These are phyloP conservation scores for Colletotrichum liriopes DNA, from an alignment of 2,329 filamentous ascomycete genomes.

Conservation along the genomic window DNA sequence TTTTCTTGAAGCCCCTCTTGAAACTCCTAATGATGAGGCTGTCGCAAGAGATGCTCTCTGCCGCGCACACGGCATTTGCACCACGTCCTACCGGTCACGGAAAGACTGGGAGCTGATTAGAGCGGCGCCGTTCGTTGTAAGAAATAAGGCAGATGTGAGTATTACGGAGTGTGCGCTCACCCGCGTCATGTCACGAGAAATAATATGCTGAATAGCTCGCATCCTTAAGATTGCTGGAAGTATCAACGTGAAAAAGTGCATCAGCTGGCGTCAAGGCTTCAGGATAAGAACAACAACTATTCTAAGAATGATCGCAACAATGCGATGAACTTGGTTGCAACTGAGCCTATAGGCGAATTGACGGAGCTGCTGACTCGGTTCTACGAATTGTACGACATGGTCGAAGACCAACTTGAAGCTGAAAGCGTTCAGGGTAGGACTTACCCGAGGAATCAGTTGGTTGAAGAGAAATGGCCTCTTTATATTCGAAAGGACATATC, in stretches of 20 bases:
- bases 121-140: background rate
- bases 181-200: too few species aligned
- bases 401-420: background rate
- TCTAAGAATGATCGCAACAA: background rate
- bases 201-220: background rate
- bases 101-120: constrained; percentile 3
- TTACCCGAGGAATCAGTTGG: background rate
- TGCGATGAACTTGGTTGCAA: background rate
- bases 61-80: background rate
- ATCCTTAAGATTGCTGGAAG: background rate
- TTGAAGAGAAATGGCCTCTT: background rate
- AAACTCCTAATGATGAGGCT: background rate
- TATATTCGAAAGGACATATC: background rate
- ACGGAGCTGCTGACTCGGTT: background rate
- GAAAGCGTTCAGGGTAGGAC: background rate
- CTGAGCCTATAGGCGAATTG: background rate
- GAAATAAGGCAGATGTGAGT: constrained; percentile 1
- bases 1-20: background rate
- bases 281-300: background rate
- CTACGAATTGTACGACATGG: background rate
- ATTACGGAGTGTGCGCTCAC: too few species aligned
- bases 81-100: background rate
- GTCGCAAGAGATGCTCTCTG: background rate
- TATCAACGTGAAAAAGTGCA: background rate
- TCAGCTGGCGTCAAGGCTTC: background rate